Base-by-base conservation (phyloP, 805 yeast species). In the Ogataea wickerhamii region DNA sequence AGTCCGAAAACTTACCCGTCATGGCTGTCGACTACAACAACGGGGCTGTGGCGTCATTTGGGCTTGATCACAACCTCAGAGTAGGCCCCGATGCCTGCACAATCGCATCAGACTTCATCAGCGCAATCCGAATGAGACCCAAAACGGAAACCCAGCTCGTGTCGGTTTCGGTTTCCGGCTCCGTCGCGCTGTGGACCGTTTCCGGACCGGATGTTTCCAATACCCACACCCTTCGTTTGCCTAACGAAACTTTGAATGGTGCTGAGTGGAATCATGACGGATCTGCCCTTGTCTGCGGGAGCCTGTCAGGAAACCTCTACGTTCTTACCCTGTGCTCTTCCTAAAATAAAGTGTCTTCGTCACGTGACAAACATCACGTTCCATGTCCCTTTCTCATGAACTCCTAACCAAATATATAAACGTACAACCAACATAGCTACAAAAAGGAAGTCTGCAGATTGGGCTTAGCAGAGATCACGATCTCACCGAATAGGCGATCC, bases 401-500 rank as follows among this genome's bases (percentile, higher is more conserved):
- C n/a, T n/a, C n/a, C n/a, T n/a, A n/a, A n/a, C n/a, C n/a, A n/a
- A n/a, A n/a, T n/a, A n/a, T n/a, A n/a, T n/a, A n/a, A n/a, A n/a
- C n/a, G n/a, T n/a, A n/a, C n/a, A n/a, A n/a, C n/a, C n/a, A n/a
- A n/a, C n/a, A n/a, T n/a, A 22, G 8, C 29, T 26, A 56, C 38
- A 52, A 19, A 28, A 54, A 55, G 6, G 40, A 45, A 16, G 31
- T 24, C 27, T 43, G 28, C 14, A 55, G 30, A 13, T 38, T 32
- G 13, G 43, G 37, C 20, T 44, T 58, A 1, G 51, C 44, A 18
- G 46, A 56, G 25, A 85, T 69, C n/a, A 46, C 49, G 40, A 87
- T 79, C 26, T 73, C 76, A 4, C 80, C 82, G 47, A 80, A 86
- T 16, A 82, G 50, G 27, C 64, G 66, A 6, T 70, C 67, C 63